These are phyloP conservation scores for Capsicum chinense DNA, from an alignment of 257 asterid species.

Conservation along the genomic window DNA sequence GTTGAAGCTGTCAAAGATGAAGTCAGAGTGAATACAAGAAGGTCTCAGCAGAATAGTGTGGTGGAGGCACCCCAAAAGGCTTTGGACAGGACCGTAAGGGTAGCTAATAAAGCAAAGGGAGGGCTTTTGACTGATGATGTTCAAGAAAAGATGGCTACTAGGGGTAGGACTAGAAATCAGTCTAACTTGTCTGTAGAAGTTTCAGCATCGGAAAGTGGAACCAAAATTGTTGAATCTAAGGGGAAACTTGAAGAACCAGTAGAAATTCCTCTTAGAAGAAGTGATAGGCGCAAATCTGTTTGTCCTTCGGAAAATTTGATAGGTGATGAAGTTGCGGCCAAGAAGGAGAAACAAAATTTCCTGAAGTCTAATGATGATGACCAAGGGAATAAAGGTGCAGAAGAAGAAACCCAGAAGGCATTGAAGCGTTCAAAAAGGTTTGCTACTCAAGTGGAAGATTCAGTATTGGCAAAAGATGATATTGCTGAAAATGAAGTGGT, in stretches of 20 bases:
- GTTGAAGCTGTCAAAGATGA: constrained; percentile 37
- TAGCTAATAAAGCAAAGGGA: constrained; percentile 24
- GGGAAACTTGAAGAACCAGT: not conserved
- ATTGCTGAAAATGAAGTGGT: constrained; percentile 24
- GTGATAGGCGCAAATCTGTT: constrained; percentile 5
- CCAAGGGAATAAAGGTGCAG: constrained; percentile 14
- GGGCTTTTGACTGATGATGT: not conserved
- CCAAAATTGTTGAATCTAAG: constrained; percentile 23
- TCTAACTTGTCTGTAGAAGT: constrained; percentile 10
- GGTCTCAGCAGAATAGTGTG: constrained; percentile 41
- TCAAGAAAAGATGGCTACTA: constrained; percentile 20
- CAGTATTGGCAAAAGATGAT: constrained; percentile 28
- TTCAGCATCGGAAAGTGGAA: constrained; percentile 4
- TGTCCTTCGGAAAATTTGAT: not conserved
- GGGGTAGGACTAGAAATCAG: constrained; percentile 26
- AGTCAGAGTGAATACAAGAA: constrained; percentile 30
- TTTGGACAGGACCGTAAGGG: constrained; percentile 34
- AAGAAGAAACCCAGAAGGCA: constrained; percentile 35
- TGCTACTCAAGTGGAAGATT: constrained; percentile 32
- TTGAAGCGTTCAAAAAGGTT: constrained; percentile 52
- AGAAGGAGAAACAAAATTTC: constrained; percentile 32
- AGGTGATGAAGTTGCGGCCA: not conserved
- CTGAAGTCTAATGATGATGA: not conserved
- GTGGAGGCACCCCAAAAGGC: constrained; percentile 26
- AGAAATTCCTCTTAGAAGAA: constrained; percentile 23